Base-by-base conservation (phyloP, 176 grass and related monocot genomes). In the Hyparrhenia diplandra region DNA sequence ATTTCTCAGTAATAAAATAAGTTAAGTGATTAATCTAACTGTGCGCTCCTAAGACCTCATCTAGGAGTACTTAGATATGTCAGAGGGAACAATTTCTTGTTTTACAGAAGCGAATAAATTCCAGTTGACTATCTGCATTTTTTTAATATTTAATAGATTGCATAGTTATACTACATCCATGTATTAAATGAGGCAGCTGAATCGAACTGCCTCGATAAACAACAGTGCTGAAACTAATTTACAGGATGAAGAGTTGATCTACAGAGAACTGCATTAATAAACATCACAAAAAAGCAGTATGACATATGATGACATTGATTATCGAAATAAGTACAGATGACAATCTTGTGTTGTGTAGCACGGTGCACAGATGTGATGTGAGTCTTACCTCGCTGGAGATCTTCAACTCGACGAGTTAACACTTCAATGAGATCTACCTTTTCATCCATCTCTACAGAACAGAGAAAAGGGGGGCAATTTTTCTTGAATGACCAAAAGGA, bases 311-410 rank as follows among this genome's bases (percentile, higher is more conserved):
- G 34, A 18, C 66, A 77, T 45, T 64, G 23, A 65, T 72, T 39
- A 65, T 17, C 10, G 3, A 40, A 40, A n/a, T 51, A 84, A 49
- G 20, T 17, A 86, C 13, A 34, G 39, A 21, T 75, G 24, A 13
- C 7, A 77, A 58, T 60, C 41, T 46, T 91, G 69, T 80, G 58
- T 42, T 35, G 55, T 59, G 55, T 25, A 25, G 55, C 55, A 59
- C 55, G 25, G 55, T 59, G 27, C 30, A 49, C 4, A 65, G 35
- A 77, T 55, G 59, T 78, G 28, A 79, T 58, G 45, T 57, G 28
- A 59, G 55, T 59, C 55, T 24, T 94, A 95, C 92, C 95, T 82
- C 67, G 71, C 81, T 95, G 86, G 67, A 98, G 88, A 69, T 95
- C 88, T 77, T 98, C 92, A 68, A 88, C 91, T 73, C 68, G 86